Evolutionary conservation across 768 basidiomycete species (phyloP).

Genomic region (Cystofilobasidium macerans): DNA sequence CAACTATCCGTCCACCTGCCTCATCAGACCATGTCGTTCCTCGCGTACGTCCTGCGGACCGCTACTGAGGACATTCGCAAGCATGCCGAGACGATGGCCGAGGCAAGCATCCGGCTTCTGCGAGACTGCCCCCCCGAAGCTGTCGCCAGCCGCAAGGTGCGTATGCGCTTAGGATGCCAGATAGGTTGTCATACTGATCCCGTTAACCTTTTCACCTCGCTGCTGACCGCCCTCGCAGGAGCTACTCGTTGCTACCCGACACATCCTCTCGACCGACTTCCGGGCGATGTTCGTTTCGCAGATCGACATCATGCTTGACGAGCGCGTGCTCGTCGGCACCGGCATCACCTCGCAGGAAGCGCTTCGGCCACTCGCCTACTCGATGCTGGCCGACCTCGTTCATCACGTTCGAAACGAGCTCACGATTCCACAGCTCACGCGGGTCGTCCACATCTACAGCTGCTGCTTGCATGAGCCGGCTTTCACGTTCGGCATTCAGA

Average conservation of each 20-base stretch:
- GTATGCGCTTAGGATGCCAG: too few relatives aligned
- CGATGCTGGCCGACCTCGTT: constrained; percentile 80
- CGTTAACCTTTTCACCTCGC: not conserved
- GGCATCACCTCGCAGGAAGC: constrained; percentile 76
- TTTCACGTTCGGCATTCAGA: constrained; percentile 67
- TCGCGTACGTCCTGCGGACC: constrained; percentile 76
- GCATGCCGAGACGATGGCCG: constrained; percentile 69
- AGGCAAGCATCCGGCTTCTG: constrained; percentile 70
- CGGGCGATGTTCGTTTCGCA: constrained; percentile 66
- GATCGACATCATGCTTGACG: constrained; percentile 81
- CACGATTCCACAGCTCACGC: constrained; percentile 58
- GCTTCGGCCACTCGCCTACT: constrained; percentile 72
- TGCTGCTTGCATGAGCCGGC: constrained; percentile 80
- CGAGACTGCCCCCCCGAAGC: constrained; percentile 87
- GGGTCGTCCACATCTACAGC: constrained; percentile 72
- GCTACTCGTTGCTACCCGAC: constrained; percentile 80
- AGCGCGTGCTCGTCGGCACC: constrained; percentile 74
- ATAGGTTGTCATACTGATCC: not conserved
- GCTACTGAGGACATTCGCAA: constrained; percentile 53
- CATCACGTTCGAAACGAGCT: constrained; percentile 82
- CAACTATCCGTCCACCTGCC: not conserved
- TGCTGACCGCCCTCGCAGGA: constrained; percentile 49
- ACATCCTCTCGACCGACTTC: constrained; percentile 68
- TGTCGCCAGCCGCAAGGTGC: constrained; percentile 66
- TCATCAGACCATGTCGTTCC: constrained; percentile 84